These are phyloP conservation scores for Starmerella sirachaensis DNA, from an alignment of 805 yeast genomes.

Conservation along the genomic window DNA sequence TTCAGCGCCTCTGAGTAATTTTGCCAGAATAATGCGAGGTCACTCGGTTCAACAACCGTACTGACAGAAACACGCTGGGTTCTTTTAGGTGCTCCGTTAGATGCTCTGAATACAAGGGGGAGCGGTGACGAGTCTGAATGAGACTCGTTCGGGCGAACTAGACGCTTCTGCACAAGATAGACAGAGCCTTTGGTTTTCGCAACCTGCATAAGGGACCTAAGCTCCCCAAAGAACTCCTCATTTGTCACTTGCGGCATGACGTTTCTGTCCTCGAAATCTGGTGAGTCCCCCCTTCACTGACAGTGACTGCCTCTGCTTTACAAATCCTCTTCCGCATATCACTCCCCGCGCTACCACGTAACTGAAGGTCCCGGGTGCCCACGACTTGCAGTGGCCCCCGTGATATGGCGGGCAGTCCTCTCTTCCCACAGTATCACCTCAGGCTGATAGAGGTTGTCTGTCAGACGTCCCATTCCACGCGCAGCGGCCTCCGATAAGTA, in stretches of 20 bases:
- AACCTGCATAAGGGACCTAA: slow-evolving; percentile 23
- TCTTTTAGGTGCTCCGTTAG: slow-evolving; percentile 45
- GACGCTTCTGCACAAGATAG: slow-evolving; percentile 29
- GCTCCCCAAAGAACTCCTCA: slow-evolving; percentile 25
- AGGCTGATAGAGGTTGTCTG: too few relatives aligned
- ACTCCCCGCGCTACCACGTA: too few relatives aligned
- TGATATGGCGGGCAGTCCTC: too few relatives aligned
- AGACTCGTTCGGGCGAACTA: slow-evolving; percentile 20
- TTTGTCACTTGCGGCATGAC: slow-evolving; percentile 20
- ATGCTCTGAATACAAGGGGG: slow-evolving; percentile 56
- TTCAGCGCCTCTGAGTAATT: slow-evolving; percentile 61
- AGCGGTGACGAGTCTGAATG: slow-evolving; percentile 30
- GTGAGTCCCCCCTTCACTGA: too few relatives aligned
- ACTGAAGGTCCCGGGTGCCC: too few relatives aligned
- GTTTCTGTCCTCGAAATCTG: too few relatives aligned
- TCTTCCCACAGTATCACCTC: too few relatives aligned
- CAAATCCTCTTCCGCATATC: too few relatives aligned
- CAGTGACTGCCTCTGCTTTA: too few relatives aligned
- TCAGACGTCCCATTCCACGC: too few relatives aligned
- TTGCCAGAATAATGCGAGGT: slow-evolving; percentile 63
- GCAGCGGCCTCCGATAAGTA: too few relatives aligned
- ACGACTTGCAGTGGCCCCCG: too few relatives aligned
- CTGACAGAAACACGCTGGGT: slow-evolving; percentile 47
- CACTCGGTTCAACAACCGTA: slow-evolving; percentile 53
- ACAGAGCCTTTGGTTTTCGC: slow-evolving; percentile 28